Percentiles rank a stretch among this genome's conserved stretches.
Evolutionary conservation across 768 basidiomycete genomes (phyloP).

Genomic region (Hypholoma fasciculare): DNA sequence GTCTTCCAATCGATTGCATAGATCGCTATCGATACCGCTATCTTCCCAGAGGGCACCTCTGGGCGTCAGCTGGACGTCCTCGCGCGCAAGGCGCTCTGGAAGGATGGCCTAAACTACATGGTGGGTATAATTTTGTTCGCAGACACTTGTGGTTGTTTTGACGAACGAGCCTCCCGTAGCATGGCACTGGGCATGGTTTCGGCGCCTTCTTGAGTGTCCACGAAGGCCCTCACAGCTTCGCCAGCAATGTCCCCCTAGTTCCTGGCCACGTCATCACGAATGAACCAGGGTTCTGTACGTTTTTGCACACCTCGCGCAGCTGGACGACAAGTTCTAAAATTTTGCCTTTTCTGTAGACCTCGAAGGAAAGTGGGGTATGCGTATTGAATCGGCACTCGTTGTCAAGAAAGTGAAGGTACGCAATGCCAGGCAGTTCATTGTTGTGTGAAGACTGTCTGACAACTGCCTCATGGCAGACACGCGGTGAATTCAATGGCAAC

Average conservation of each 20-base stretch:
- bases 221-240: conserved; percentile 83
- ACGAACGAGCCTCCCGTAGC: conserved; percentile 40
- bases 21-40: conserved; percentile 88
- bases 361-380: conserved; percentile 83
- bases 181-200: conserved; percentile 91
- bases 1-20: conserved; percentile 30
- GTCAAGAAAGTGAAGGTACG: conserved; percentile 65
- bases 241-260: conserved; percentile 63
- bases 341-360: conserved; percentile 47
- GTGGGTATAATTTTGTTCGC: conserved; percentile 38
- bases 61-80: conserved; percentile 84
- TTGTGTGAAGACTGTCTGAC: conserved; percentile 1
- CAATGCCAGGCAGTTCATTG: conserved; percentile 2
- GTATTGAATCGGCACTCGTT: conserved; percentile 85
- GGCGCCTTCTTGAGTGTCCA: conserved; percentile 86
- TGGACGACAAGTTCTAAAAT: conserved; percentile 10
- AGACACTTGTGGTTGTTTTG: background rate
- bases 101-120: conserved; percentile 79
- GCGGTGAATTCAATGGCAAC: conserved; percentile 67
- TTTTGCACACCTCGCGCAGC: conserved; percentile 11
- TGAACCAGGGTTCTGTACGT: conserved; percentile 89
- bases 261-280: conserved; percentile 94
- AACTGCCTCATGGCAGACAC: conserved; percentile 48
- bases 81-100: conserved; percentile 87
- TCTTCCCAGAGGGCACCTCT: conserved; percentile 90